A percentile compares a stretch with the other conserved stretches of the same genome.
phyloP scores from a whole-genome alignment of 768 basidiomycete species.

The Infundibulicybe gibba region DNA sequence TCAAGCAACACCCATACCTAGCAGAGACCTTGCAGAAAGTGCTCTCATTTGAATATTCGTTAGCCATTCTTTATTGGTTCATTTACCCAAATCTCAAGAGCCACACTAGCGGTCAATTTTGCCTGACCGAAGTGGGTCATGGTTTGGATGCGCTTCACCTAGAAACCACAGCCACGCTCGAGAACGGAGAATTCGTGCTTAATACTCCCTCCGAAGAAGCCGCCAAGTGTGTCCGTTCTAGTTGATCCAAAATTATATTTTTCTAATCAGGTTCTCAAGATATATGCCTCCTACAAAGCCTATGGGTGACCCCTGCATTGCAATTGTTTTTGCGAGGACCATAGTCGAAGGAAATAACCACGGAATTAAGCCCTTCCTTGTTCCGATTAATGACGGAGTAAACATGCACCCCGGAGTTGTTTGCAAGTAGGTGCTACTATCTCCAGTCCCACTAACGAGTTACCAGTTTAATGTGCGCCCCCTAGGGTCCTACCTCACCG shows the following conservation, averaged over 20 bases:
- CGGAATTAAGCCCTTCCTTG: neutral
- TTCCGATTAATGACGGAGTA: neutral
- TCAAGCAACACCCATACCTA: neutral
- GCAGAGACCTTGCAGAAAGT: neutral
- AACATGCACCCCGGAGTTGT: neutral
- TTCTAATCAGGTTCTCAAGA: neutral
- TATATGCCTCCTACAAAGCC: neutral
- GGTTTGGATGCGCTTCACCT: neutral
- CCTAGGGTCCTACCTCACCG: neutral
- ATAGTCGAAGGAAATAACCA: neutral
- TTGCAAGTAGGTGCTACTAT: neutral
- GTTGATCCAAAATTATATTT: neutral
- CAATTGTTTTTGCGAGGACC: neutral
- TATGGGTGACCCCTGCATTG: neutral
- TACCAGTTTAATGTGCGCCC: neutral
- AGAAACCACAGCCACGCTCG: neutral
- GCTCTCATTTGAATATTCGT: neutral
- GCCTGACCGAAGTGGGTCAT: slow-evolving; percentile 1
- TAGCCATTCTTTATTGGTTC: neutral
- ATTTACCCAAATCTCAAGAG: neutral
- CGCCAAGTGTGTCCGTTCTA: neutral
- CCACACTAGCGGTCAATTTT: neutral
- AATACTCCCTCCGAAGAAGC: neutral
- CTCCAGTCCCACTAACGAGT: neutral
- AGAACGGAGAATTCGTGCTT: neutral